Percentiles rank a stretch among this genome's conserved stretches.
Conservation (phyloP, 2,329 filamentous ascomycete species). For the Aureobasidium sp. region DNA sequence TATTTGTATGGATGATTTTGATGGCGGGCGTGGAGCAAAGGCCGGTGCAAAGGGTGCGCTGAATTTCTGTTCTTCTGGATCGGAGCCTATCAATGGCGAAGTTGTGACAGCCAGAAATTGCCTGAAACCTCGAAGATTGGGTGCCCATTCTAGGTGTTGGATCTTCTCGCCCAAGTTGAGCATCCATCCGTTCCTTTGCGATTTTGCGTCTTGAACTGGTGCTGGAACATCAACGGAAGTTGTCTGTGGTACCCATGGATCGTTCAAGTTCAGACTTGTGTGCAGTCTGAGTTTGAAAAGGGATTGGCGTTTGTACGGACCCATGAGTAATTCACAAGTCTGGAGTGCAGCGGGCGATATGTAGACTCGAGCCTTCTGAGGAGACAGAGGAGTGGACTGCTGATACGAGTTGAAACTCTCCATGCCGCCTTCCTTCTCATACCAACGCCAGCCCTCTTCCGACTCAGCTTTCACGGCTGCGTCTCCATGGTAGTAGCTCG, state of each 20-base stretch:
- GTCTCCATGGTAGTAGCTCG: slow-evolving; percentile 36
- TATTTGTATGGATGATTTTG: slow-evolving; percentile 47
- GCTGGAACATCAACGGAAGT: background rate
- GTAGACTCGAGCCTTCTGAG: slow-evolving; percentile 35
- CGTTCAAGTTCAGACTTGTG: slow-evolving; percentile 37
- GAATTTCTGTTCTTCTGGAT: slow-evolving; percentile 27
- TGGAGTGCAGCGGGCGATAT: slow-evolving; percentile 28
- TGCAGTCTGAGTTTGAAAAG: slow-evolving; percentile 35
- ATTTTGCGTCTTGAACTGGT: slow-evolving; percentile 25
- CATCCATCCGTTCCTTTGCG: slow-evolving; percentile 41
- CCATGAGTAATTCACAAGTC: slow-evolving; percentile 42
- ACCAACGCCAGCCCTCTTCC: slow-evolving; percentile 47
- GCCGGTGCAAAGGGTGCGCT: slow-evolving; percentile 35
- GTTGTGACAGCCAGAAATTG: slow-evolving; percentile 49
- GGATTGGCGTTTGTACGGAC: slow-evolving; percentile 38
- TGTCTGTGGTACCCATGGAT: slow-evolving; percentile 33
- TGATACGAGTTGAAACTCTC: slow-evolving; percentile 38
- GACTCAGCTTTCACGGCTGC: slow-evolving; percentile 37
- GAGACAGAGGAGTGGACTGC: slow-evolving; percentile 26
- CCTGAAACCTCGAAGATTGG: slow-evolving; percentile 33
- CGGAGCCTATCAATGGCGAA: slow-evolving; percentile 25
- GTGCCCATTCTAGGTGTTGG: slow-evolving; percentile 41
- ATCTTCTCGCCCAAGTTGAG: slow-evolving; percentile 48
- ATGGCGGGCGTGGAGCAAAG: slow-evolving; percentile 42
- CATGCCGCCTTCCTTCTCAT: slow-evolving; percentile 35